Conservation (phyloP, 768 basidiomycete genomes). For the Boletales sp. region DNA sequence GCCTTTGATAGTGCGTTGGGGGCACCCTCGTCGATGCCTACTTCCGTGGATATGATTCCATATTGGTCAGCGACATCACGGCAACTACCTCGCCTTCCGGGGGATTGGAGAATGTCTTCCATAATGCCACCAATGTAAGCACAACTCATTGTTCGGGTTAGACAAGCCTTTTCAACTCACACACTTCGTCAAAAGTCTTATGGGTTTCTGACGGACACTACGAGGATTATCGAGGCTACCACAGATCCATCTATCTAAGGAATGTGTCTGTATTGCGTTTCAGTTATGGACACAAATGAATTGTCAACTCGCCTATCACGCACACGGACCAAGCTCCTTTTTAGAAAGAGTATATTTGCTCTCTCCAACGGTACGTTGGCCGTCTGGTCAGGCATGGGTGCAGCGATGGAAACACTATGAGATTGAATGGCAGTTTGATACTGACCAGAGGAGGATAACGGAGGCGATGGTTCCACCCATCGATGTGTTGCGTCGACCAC, state of each 20-base stretch:
- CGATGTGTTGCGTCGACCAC: not conserved
- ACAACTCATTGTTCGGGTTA: not conserved
- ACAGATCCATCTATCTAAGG: not conserved
- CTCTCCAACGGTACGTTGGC: not conserved
- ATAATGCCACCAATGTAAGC: slow-evolving; percentile 54
- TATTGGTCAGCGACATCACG: slow-evolving; percentile 53
- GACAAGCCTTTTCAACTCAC: not conserved
- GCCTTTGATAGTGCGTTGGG: slow-evolving; percentile 48
- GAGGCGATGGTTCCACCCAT: not conserved
- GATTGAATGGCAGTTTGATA: not conserved
- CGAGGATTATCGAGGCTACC: slow-evolving; percentile 24
- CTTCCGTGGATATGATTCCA: slow-evolving; percentile 60
- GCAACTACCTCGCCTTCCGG: slow-evolving; percentile 63
- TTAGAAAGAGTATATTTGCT: not conserved
- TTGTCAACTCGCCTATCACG: slow-evolving; percentile 5
- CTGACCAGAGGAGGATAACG: not conserved
- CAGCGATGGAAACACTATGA: not conserved
- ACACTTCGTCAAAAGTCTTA: slow-evolving; percentile 36
- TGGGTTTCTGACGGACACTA: slow-evolving; percentile 46
- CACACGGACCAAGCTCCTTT: slow-evolving; percentile 1
- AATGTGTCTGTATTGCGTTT: not conserved
- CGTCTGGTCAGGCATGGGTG: not conserved
- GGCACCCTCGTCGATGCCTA: slow-evolving; percentile 64
- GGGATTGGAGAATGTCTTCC: slow-evolving; percentile 53
- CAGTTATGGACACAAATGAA: not conserved